Evolutionary conservation across 2,329 filamentous ascomycete genomes (phyloP).

Genomic region (Venturiaceae sp.): DNA sequence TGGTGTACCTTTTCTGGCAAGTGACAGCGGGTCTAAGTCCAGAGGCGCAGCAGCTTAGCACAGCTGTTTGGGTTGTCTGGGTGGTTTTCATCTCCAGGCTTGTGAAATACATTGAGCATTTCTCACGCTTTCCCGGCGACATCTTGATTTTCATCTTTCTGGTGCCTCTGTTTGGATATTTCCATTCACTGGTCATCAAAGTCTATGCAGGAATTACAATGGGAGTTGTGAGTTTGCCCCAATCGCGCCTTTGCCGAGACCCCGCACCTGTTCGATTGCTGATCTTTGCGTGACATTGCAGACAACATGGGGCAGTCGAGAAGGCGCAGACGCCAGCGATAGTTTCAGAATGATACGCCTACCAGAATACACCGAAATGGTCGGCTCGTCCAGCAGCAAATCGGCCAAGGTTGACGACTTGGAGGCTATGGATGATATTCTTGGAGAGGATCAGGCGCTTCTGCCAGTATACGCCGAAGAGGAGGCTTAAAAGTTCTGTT

Average conservation of each 20-base stretch:
- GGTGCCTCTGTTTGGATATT: slow-evolving; percentile 86
- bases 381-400: not conserved
- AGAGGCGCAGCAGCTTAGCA: slow-evolving; percentile 20
- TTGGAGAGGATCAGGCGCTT: not conserved
- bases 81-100: slow-evolving; percentile 69
- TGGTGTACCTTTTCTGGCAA: slow-evolving; percentile 42
- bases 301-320: slow-evolving; percentile 94
- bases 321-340: slow-evolving; percentile 81
- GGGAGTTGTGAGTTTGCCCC: slow-evolving; percentile 56
- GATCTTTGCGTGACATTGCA: slow-evolving; percentile 26
- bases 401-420: not conserved
- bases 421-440: not conserved
- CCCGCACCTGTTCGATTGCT: slow-evolving; percentile 1
- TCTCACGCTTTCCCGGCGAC: slow-evolving; percentile 74
- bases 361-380: not conserved
- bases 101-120: slow-evolving; percentile 81
- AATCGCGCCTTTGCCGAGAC: not conserved
- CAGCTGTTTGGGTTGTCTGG: slow-evolving; percentile 26
- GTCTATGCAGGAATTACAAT: slow-evolving; percentile 23
- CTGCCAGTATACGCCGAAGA: not conserved
- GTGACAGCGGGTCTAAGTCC: slow-evolving; percentile 15
- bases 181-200: slow-evolving; percentile 43
- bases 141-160: slow-evolving; percentile 62
- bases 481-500: not conserved
- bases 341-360: slow-evolving; percentile 32